A percentile compares a stretch with the other conserved stretches of the same genome.
phyloP scores from a whole-genome alignment of 2,329 filamentous ascomycete genomes.

The Sarocladium oryzae region DNA sequence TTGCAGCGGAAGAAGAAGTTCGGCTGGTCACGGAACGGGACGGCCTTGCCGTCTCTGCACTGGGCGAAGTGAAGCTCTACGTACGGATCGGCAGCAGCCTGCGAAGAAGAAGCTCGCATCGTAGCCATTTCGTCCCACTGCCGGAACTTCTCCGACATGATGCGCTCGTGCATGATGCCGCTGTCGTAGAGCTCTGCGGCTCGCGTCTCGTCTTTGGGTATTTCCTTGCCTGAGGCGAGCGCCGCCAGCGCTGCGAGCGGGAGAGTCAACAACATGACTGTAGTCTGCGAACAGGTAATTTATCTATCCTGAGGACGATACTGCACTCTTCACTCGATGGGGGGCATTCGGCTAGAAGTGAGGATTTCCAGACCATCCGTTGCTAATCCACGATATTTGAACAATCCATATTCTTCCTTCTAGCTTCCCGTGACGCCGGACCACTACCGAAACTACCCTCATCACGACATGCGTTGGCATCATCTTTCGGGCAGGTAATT shows the following conservation, averaged over 20 bases:
- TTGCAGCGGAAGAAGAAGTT: slow-evolving; percentile 38
- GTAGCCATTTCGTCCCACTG: slow-evolving; percentile 7
- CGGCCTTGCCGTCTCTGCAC: slow-evolving; percentile 34
- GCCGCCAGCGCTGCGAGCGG: slow-evolving; percentile 9
- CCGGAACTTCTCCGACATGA: slow-evolving; percentile 12
- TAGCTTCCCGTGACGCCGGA: no score
- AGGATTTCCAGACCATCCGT: no score
- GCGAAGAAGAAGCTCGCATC: slow-evolving; percentile 13
- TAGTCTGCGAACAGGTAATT: no score
- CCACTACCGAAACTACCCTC: no score
- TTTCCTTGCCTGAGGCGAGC: slow-evolving; percentile 20
- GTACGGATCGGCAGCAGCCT: slow-evolving; percentile 20
- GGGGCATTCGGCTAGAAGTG: no score
- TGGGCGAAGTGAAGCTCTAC: slow-evolving; percentile 25
- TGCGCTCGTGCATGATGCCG: slow-evolving; percentile 22
- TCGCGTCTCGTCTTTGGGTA: slow-evolving; percentile 21
- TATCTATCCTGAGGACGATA: no score
- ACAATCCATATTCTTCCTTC: no score
- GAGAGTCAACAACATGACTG: slow-evolving; percentile 6
- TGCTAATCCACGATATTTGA: no score
- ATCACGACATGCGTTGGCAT: no score
- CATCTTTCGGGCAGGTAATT: slow-evolving; percentile 1
- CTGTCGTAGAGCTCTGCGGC: slow-evolving; percentile 24
- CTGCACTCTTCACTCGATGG: no score
- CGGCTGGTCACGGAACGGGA: slow-evolving; percentile 32